phyloP scores from a whole-genome alignment of 139 green algal genomes.

The Mesotaenium endlicherianum region DNA sequence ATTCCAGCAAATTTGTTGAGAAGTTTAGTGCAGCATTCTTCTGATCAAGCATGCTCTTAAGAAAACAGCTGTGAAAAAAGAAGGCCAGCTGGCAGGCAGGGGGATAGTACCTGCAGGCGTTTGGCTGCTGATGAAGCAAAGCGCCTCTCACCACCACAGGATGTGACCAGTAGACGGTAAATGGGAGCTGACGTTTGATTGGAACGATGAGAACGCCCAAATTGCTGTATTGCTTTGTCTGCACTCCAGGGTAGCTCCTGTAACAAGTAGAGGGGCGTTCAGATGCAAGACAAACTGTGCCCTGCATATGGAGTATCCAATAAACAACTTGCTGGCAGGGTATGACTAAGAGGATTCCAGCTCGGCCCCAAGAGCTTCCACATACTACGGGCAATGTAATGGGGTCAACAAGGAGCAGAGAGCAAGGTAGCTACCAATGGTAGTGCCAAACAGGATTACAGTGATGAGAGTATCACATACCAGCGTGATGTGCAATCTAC shows the following conservation, averaged over 20 bases:
- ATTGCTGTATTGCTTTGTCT: constrained; percentile 75
- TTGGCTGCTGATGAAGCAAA: constrained; percentile 53
- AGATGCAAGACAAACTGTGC: no score
- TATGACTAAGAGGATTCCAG: no score
- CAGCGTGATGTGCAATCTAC: constrained; percentile 13
- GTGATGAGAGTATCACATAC: background rate
- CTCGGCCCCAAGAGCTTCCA: no score
- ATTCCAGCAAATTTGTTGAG: no score
- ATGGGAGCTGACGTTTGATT: constrained; percentile 71
- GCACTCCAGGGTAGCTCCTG: constrained; percentile 37
- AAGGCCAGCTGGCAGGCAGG: no score
- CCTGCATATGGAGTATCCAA: no score
- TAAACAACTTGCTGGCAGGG: no score
- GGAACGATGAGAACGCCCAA: constrained; percentile 69
- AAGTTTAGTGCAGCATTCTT: no score
- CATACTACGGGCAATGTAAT: no score
- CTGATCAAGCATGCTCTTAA: no score
- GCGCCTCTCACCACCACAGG: constrained; percentile 65
- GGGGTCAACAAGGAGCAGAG: background rate
- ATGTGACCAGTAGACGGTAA: constrained; percentile 66
- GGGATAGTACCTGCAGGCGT: constrained; percentile 37
- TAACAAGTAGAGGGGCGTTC: background rate
- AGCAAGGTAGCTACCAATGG: no score
- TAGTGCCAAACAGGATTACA: background rate
- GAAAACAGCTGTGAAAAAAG: no score